Evolutionary conservation across 1,139 yeast genomes (phyloP), one percentile per base, ranked within the genome.

Genomic region (Tardiomyces depauwii): DNA sequence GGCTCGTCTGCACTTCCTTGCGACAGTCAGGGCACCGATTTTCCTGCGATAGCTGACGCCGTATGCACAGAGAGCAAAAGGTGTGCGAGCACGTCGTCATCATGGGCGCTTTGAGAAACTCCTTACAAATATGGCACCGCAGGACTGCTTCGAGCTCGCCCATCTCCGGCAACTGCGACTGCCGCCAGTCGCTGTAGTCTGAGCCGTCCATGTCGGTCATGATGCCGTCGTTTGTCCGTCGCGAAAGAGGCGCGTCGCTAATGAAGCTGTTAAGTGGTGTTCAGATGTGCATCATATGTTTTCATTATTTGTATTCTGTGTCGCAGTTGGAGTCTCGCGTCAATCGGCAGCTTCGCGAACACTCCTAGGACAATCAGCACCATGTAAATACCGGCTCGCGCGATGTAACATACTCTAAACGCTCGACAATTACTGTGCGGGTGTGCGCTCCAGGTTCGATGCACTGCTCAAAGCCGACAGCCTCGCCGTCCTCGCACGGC

Each of bases 91-190:
- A 89, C 6, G 82, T 74, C 1, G 96, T 85, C 41, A 84, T 68
- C 46, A 87, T 88, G 1, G 98, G 97, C 0, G 93, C 89, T 42
- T 67, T 72, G 50, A 85, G 70, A 53, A 82, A 78, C 50, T 88
- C 96, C 59, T 89, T 87, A 62, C 98, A 91, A n/a, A 91, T 83
- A 55, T 82, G 88, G 58, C 98, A 91, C 57, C 95, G 63, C 48
- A 88, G 70, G 16, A 82, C 68, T 1, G 84, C 71, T 53, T 89
- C 96, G 6, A 89, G 65, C 44, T 75, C 80, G 1, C 72, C 57
- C 11, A 88, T 60, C 23, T 63, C 65, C 6, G 95, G 88, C 4
- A 81, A 57, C 25, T 57, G 55, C 1, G 87, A 73, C 1, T 50
- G 43, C 13, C 62, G 53, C 80, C 89, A 86, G 58, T 86, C 95